Conservation (phyloP, 805 yeast genomes). For the Yarrowia phangngaensis region DNA sequence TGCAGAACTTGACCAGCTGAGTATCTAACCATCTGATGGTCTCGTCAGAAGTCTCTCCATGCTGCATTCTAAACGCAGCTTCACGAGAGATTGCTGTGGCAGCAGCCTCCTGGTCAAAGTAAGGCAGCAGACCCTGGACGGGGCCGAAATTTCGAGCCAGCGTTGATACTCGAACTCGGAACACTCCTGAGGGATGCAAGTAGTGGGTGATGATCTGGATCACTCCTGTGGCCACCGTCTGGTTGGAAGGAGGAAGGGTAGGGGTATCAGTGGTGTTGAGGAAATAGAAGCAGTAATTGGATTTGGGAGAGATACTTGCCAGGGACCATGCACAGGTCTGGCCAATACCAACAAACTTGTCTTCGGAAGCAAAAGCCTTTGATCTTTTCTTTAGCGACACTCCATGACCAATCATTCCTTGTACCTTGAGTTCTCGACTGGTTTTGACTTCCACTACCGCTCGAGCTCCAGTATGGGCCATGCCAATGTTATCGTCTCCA, state of each 20-base stretch:
- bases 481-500: conserved; percentile 17
- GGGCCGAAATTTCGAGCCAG: conserved; percentile 48
- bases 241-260: conserved; percentile 31
- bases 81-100: conserved; percentile 90
- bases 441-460: conserved; percentile 81
- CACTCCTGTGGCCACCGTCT: conserved; percentile 40
- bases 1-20: conserved; percentile 82
- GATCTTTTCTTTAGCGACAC: conserved; percentile 58
- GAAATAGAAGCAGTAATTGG: conserved; percentile 83
- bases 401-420: conserved; percentile 94
- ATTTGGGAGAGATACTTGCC: conserved; percentile 79
- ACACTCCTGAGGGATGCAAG: conserved; percentile 92
- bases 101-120: conserved; percentile 96
- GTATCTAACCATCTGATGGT: conserved; percentile 93
- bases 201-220: conserved; percentile 88
- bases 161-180: conserved; percentile 86
- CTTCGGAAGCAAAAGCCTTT: conserved; percentile 71
- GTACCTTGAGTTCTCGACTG: conserved; percentile 73
- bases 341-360: conserved; percentile 83
- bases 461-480: conserved; percentile 27
- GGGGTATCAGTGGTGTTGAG: conserved; percentile 55
- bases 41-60: conserved; percentile 63
- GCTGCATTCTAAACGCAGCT: conserved; percentile 84
- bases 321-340: conserved; percentile 85
- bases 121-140: conserved; percentile 54